Evolutionary conservation across 495 filamentous ascomycete genomes (phyloP), one percentile per base, ranked within the genome.

Genomic region (Lophiotrema nucula): DNA sequence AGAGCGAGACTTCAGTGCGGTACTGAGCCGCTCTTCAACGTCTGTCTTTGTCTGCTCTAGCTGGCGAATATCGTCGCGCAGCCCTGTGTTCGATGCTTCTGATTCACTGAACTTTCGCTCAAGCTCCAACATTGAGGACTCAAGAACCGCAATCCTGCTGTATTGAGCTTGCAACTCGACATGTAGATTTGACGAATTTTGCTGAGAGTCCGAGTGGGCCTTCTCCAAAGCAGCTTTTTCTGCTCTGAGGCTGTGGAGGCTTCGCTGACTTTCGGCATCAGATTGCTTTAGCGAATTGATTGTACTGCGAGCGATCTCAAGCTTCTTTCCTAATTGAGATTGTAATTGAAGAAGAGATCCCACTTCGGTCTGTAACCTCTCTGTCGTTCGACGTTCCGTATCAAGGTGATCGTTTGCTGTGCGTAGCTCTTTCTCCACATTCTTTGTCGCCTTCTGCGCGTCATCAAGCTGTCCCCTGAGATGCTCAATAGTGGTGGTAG

Each of bases 261-360:
- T 47, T 21, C 42, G 22, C 19, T 46, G 38, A 2, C 26, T 37
- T 31, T 46, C 27, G 4, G 39, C 18, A 19, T 58, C 24, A 13
- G 31, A 16, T 19, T 37, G 23, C 25, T 59, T 45, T 11, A 55
- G 22, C 3, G 49, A 22, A 19, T 52, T 15, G 18, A 64, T 64
- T 24, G 37, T 53, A n/a, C 5, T 25, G n/a, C 45, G 60, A 10
- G 56, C 50, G 1, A 25, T 28, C 25, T 59, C 39, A n/a, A 65
- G 21, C 15, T 60, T 53, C 4, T 47, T 41, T 19, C 60, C 49
- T 31, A 64, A 26, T 24, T 42, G 35, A 2, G 18, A 10, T 16
- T 48, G 56, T 16, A 38, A 12, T 15, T 19, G 24, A 16, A 38
- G 31, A 27, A 64, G 26, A 46, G 56, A 55, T 6, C 45, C 22